Evolutionary conservation across 108 stramenopile species (phyloP).

Genomic region (Fistulifera solaris): DNA sequence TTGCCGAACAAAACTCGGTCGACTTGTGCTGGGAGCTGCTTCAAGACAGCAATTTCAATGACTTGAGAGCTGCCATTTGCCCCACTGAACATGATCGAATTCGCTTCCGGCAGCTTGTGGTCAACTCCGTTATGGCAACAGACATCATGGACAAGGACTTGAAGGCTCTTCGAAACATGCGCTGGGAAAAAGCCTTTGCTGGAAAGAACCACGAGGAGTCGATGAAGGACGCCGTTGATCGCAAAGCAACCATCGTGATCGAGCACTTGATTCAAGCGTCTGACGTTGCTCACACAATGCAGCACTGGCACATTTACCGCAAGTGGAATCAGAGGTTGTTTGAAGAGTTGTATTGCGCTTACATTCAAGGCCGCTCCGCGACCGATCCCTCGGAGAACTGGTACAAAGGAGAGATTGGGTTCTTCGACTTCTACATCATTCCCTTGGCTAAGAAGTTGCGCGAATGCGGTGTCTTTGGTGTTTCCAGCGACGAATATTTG

Average conservation of each 20-base stretch:
- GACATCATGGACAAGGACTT: constrained; percentile 12
- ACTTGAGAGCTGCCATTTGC: constrained; percentile 15
- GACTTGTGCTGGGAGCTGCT: constrained; percentile 25
- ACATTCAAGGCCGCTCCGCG: constrained; percentile 15
- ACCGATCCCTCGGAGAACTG: constrained; percentile 11
- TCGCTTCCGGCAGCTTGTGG: constrained; percentile 27
- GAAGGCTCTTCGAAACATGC: constrained; percentile 10
- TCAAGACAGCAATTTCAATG: constrained; percentile 16
- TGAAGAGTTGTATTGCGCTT: constrained; percentile 18
- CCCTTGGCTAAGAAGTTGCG: constrained; percentile 30
- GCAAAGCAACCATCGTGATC: constrained; percentile 29
- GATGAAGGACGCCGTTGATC: constrained; percentile 1
- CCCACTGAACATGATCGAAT: constrained; percentile 10
- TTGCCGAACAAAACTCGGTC: constrained; percentile 34
- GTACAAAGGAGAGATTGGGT: constrained; percentile 30
- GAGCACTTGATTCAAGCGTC: constrained; percentile 37
- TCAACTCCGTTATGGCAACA: constrained; percentile 17
- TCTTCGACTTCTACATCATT: constrained; percentile 35
- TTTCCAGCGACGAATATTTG: constrained; percentile 19
- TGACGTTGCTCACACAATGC: constrained; percentile 36
- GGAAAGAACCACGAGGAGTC: neutral
- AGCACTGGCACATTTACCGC: constrained; percentile 25
- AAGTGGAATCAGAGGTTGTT: constrained; percentile 36
- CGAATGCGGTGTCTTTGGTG: constrained; percentile 35
- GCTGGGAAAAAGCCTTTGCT: constrained; percentile 13